These are phyloP conservation scores for Neurospora sp. DNA, from an alignment of 495 filamentous ascomycete species.

Conservation along the genomic window DNA sequence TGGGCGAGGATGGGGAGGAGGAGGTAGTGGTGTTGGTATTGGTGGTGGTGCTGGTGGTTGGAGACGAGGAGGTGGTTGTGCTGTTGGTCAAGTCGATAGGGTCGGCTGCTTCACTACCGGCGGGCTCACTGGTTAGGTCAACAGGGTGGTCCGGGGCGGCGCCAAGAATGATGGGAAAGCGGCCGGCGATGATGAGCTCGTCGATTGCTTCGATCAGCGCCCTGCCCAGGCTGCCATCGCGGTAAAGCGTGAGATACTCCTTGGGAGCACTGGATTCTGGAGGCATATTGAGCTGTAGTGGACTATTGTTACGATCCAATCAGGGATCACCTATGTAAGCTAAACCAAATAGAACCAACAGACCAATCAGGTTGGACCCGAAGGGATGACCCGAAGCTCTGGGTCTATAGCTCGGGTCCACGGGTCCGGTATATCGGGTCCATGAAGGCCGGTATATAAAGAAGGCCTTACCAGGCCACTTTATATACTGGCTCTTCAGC, in stretches of 20 bases:
- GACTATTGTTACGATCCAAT: too few species aligned
- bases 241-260: not conserved
- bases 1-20: not conserved
- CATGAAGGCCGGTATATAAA: too few species aligned
- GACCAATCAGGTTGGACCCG: too few species aligned
- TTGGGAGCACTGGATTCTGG: not conserved
- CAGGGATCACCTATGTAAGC: too few species aligned
- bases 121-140: not conserved
- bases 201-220: constrained; percentile 1
- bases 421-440: too few species aligned
- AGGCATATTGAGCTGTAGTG: not conserved
- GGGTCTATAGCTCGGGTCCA: too few species aligned
- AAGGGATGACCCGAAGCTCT: too few species aligned
- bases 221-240: not conserved
- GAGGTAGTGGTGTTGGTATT: not conserved
- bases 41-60: not conserved
- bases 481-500: too few species aligned
- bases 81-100: not conserved
- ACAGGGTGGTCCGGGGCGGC: not conserved
- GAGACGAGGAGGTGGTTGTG: not conserved
- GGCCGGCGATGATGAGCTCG: not conserved
- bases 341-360: too few species aligned
- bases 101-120: not conserved
- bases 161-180: not conserved
- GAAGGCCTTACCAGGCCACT: too few species aligned